A percentile compares a stretch with the other conserved stretches of the same genome.
phyloP scores from a whole-genome alignment of 1,139 yeast genomes.

The Blastobotrys niveus region DNA sequence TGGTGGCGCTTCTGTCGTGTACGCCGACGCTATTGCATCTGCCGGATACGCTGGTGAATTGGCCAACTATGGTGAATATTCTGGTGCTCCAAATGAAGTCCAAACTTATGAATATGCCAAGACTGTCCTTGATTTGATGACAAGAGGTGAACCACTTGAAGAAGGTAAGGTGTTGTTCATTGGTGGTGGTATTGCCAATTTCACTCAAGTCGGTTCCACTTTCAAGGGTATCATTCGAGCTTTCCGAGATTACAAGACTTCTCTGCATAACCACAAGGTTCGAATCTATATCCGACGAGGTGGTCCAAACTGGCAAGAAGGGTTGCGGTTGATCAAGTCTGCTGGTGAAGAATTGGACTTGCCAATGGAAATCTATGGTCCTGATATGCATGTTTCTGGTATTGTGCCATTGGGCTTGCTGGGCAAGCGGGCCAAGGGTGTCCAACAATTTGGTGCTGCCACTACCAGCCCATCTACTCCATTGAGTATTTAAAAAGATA shows the following conservation, averaged over 20 bases:
- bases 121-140: constrained; percentile 44
- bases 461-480: constrained; percentile 33
- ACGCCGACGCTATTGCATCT: constrained; percentile 45
- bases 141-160: constrained; percentile 38
- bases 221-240: constrained; percentile 47
- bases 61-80: constrained; percentile 46
- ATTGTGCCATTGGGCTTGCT: constrained; percentile 41
- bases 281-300: constrained; percentile 43
- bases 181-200: constrained; percentile 47
- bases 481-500: constrained; percentile 23
- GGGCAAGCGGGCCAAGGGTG: constrained; percentile 38
- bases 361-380: constrained; percentile 46
- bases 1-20: constrained; percentile 43
- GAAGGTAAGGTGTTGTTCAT: constrained; percentile 43
- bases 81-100: constrained; percentile 45
- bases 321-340: constrained; percentile 41
- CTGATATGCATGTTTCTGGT: constrained; percentile 47
- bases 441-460: constrained; percentile 35
- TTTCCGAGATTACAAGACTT: constrained; percentile 39
- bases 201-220: constrained; percentile 45
- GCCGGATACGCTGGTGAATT: constrained; percentile 42
- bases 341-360: constrained; percentile 43
- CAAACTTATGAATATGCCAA: constrained; percentile 46
- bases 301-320: constrained; percentile 47
- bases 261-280: constrained; percentile 39